Conservation (phyloP, 345 rosid genomes). For the Salix viminalis region DNA sequence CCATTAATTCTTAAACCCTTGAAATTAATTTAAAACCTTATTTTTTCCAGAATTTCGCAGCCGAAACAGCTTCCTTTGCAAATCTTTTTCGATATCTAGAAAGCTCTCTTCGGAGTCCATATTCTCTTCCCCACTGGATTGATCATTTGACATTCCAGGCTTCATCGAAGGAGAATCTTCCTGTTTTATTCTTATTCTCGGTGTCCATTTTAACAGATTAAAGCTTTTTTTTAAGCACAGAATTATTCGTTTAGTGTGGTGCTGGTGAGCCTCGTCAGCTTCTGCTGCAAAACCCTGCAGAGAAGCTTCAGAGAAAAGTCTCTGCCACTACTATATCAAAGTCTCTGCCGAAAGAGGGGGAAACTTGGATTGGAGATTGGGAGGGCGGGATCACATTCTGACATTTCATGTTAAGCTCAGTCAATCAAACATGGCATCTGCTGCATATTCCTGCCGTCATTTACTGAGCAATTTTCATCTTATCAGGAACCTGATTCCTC, state of each 20-base stretch:
- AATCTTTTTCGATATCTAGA: constrained; percentile 14
- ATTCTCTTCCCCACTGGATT: constrained; percentile 20
- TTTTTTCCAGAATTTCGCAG: too few relatives aligned
- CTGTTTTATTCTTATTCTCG: constrained; percentile 26
- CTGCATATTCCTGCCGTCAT: constrained; percentile 6
- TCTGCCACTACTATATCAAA: not conserved
- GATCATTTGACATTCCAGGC: constrained; percentile 30
- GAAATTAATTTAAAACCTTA: too few relatives aligned
- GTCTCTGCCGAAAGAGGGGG: not conserved
- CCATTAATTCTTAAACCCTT: not conserved
- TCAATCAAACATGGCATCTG: constrained; percentile 4
- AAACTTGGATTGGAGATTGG: not conserved
- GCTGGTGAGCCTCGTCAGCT: not conserved
- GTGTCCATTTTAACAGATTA: constrained; percentile 1
- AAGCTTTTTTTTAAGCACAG: not conserved
- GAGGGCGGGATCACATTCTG: too few relatives aligned
- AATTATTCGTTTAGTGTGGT: not conserved
- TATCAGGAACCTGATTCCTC: constrained; percentile 24
- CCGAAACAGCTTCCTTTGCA: not conserved
- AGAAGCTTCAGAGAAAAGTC: not conserved
- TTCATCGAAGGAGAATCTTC: constrained; percentile 18
- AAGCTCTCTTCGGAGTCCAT: constrained; percentile 7
- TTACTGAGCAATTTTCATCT: not conserved
- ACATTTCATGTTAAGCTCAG: not conserved
- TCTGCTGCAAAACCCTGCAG: not conserved